These are phyloP conservation scores for Biscogniauxia mediterranea DNA, from an alignment of 2,329 filamentous ascomycete genomes.

Conservation along the genomic window DNA sequence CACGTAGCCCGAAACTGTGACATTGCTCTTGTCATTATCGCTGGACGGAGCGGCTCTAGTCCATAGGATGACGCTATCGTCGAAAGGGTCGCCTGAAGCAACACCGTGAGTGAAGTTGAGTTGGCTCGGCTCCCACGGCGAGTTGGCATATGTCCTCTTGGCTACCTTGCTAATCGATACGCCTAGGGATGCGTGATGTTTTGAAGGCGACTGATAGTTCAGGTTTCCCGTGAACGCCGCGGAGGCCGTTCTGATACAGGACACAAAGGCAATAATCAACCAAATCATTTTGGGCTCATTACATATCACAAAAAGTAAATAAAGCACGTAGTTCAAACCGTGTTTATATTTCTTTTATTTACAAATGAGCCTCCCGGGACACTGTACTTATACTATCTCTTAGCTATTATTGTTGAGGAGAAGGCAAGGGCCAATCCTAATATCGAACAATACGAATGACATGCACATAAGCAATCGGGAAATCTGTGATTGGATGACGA, in stretches of 20 bases:
- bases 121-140: constrained; percentile 43
- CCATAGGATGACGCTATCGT: constrained; percentile 55
- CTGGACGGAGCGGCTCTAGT: constrained; percentile 40
- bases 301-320: constrained; percentile 2
- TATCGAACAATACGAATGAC: neutral
- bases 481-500: neutral
- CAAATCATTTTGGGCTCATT: constrained; percentile 14
- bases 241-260: constrained; percentile 15
- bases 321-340: neutral
- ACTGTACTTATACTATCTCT: neutral
- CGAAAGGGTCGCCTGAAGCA: constrained; percentile 46
- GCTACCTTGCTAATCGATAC: constrained; percentile 57
- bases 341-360: neutral
- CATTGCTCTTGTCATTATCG: constrained; percentile 46
- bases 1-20: constrained; percentile 39
- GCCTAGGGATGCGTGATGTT: constrained; percentile 57
- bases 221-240: constrained; percentile 43
- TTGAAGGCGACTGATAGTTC: constrained; percentile 60
- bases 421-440: neutral
- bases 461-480: neutral
- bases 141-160: constrained; percentile 48
- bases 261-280: constrained; percentile 10
- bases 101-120: constrained; percentile 62
- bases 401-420: neutral
- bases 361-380: neutral